These are phyloP conservation scores for Tolypocladium amazonense DNA, from an alignment of 2,329 filamentous ascomycete genomes.

Conservation along the genomic window DNA sequence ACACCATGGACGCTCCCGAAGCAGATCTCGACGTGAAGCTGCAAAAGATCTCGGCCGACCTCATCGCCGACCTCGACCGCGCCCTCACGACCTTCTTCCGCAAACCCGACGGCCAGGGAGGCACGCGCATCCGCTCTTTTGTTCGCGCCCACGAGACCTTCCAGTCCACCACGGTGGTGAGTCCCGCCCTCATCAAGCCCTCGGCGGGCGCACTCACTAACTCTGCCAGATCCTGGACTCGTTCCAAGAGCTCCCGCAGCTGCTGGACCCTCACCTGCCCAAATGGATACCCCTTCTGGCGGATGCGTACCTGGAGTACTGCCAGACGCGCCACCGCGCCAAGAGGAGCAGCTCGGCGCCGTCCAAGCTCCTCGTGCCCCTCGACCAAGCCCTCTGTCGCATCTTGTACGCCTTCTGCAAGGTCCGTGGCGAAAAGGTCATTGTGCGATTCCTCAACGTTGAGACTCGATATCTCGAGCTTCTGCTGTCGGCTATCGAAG, in stretches of 20 bases:
- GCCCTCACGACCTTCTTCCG: slow-evolving; percentile 41
- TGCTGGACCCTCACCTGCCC: slow-evolving; percentile 76
- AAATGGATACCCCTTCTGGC: slow-evolving; percentile 65
- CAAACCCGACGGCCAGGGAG: slow-evolving; percentile 35
- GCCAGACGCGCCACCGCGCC: slow-evolving; percentile 32
- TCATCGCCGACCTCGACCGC: slow-evolving; percentile 47
- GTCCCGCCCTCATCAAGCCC: neutral
- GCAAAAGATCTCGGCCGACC: slow-evolving; percentile 47
- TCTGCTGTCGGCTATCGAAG: slow-evolving; percentile 65
- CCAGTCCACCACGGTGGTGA: slow-evolving; percentile 36
- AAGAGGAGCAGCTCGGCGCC: slow-evolving; percentile 23
- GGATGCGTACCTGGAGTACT: slow-evolving; percentile 61
- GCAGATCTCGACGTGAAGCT: slow-evolving; percentile 52
- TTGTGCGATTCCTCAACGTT: slow-evolving; percentile 82
- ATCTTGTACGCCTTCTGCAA: slow-evolving; percentile 90
- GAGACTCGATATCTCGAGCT: slow-evolving; percentile 79
- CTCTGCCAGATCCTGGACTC: slow-evolving; percentile 54
- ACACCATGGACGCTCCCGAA: slow-evolving; percentile 48
- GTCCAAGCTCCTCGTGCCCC: slow-evolving; percentile 35
- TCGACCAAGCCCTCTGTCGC: slow-evolving; percentile 63
- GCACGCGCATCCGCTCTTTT: slow-evolving; percentile 31
- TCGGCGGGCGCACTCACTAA: neutral
- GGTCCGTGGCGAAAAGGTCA: slow-evolving; percentile 84
- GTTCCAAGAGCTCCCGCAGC: slow-evolving; percentile 91
- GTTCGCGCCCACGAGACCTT: slow-evolving; percentile 39